These are phyloP conservation scores for Passiflora organensis DNA, from an alignment of 345 rosid genomes.

Conservation along the genomic window DNA sequence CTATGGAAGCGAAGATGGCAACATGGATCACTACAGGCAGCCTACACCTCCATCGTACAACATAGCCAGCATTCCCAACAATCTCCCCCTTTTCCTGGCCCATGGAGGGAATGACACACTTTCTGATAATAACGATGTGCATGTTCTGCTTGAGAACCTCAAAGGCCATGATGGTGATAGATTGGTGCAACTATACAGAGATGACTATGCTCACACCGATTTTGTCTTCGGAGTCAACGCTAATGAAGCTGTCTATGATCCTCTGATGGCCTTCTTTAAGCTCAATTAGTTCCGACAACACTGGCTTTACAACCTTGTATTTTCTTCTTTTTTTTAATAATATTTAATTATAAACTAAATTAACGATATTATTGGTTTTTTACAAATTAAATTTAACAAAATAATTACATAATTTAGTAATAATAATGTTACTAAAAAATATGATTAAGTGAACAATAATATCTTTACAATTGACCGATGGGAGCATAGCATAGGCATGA, in stretches of 20 bases:
- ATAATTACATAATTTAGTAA: no score
- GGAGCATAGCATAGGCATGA: no score
- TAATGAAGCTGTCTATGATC: slow-evolving; percentile 32
- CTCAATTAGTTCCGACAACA: no score
- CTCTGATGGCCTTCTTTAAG: slow-evolving; percentile 37
- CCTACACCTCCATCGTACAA: slow-evolving; percentile 45
- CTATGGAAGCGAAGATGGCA: slow-evolving; percentile 30
- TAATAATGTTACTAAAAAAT: no score
- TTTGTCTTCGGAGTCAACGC: slow-evolving; percentile 38
- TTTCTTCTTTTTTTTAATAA: no score
- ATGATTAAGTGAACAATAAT: no score
- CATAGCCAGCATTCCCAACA: slow-evolving; percentile 41
- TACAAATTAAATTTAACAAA: no score
- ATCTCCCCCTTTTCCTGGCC: slow-evolving; percentile 38
- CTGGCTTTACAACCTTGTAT: no score
- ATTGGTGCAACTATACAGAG: slow-evolving; percentile 29
- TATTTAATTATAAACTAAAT: no score
- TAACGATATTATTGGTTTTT: no score
- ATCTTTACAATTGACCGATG: no score
- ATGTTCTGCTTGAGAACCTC: slow-evolving; percentile 28
- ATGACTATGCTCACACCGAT: slow-evolving; percentile 48
- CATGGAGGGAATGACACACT: slow-evolving; percentile 46
- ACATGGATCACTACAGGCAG: slow-evolving; percentile 44
- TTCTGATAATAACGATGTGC: slow-evolving; percentile 38
- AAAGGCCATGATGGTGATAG: slow-evolving; percentile 34